Evolutionary conservation across 441 rosid species (phyloP).

Genomic region (Brassica hybrid): DNA sequence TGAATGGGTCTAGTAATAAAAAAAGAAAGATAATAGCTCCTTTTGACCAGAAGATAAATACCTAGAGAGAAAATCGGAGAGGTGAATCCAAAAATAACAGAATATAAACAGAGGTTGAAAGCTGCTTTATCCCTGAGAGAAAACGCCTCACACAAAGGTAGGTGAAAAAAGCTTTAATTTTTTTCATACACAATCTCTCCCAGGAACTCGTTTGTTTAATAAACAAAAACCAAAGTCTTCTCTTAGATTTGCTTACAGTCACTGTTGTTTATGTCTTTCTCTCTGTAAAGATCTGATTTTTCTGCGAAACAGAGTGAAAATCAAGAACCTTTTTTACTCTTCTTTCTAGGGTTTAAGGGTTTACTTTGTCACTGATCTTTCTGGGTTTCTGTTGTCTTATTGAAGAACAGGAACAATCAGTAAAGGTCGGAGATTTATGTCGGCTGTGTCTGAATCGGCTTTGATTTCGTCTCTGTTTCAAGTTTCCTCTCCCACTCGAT

Average conservation of each 20-base stretch:
- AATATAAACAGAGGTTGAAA: conserved; percentile 4
- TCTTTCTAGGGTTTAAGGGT: conserved; percentile 3
- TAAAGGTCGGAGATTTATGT: conserved; percentile 57
- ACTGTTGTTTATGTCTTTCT: background rate
- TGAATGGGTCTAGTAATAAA: conserved; percentile 7
- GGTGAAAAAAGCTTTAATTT: background rate
- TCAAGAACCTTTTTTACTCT: background rate
- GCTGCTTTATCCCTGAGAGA: background rate
- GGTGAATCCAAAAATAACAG: background rate
- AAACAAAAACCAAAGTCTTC: background rate
- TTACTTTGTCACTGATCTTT: conserved; percentile 18
- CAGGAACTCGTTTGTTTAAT: background rate
- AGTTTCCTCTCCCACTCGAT: conserved; percentile 27
- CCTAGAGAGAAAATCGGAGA: background rate
- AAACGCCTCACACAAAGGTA: conserved; percentile 1
- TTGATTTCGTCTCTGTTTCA: conserved; percentile 71
- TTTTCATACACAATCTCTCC: background rate
- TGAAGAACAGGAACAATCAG: conserved; percentile 31
- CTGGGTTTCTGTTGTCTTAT: conserved; percentile 32
- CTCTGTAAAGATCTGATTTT: background rate
- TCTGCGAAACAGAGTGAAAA: background rate
- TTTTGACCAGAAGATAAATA: conserved; percentile 1
- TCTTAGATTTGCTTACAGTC: background rate
- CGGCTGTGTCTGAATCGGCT: conserved; percentile 76
- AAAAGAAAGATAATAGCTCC: conserved; percentile 1